phyloP scores from a whole-genome alignment of 306 rosid genomes.

The Vigna unguiculata region DNA sequence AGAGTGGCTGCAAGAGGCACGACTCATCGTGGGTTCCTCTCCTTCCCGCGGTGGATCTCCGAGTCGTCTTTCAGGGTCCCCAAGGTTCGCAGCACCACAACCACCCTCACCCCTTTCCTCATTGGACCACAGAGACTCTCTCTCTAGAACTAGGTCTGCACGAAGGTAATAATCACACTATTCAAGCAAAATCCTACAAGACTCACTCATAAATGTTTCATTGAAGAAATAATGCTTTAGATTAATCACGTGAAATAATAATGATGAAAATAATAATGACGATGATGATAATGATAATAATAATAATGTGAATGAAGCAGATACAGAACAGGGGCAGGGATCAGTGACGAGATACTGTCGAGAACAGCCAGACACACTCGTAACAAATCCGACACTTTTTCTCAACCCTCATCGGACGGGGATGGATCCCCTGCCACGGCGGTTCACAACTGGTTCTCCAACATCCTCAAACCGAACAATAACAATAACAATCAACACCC shows the following conservation, averaged over 20 bases:
- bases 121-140: slow-evolving; percentile 62
- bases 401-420: slow-evolving; percentile 19
- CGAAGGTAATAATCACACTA: slow-evolving; percentile 64
- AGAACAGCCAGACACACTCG: slow-evolving; percentile 67
- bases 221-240: no score
- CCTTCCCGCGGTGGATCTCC: slow-evolving; percentile 70
- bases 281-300: background rate
- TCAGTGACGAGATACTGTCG: slow-evolving; percentile 75
- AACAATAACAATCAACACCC: background rate
- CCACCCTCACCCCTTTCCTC: slow-evolving; percentile 46
- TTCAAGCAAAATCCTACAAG: background rate
- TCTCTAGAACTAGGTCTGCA: slow-evolving; percentile 81
- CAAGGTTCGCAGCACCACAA: slow-evolving; percentile 67
- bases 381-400: slow-evolving; percentile 63
- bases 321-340: slow-evolving; percentile 57
- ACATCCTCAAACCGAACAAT: slow-evolving; percentile 59
- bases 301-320: slow-evolving; percentile 42
- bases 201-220: no score
- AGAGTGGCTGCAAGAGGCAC: slow-evolving; percentile 85
- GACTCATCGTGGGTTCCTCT: slow-evolving; percentile 72
- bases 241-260: no score
- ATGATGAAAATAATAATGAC: background rate
- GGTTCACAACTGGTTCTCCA: slow-evolving; percentile 72
- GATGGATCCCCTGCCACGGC: slow-evolving; percentile 59
- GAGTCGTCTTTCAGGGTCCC: slow-evolving; percentile 60